Evolutionary conservation across 371 early-diverging fungal genomes (phyloP), one percentile per base, ranked within the genome.

Genomic region (Mortierella sp.): DNA sequence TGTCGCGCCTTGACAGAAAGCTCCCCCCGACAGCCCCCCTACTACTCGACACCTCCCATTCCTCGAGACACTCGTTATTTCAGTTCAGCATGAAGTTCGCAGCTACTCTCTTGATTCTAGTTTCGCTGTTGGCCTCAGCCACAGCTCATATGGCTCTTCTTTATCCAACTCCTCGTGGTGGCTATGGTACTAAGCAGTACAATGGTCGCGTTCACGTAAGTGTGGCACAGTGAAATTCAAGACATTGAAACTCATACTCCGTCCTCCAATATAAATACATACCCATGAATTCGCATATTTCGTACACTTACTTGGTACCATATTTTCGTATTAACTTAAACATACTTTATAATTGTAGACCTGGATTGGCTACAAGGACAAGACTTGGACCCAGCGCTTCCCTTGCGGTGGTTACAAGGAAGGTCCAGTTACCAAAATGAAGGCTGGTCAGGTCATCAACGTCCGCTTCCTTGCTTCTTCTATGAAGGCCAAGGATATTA

Each of bases 121-220:
- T 52, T n/a, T 43, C 80, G 16, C 24, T 71, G 49, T 40, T 72
- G 5, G 68, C 78, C 45, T 59, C 68, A 24, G 81, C 65, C 24
- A 28, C 74, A 9, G 83, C 85, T 40, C 86, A 86, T 54, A 67
- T 66, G 47, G 74, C 76, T 14, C 60, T 86, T 35, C 73, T 75
- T 24, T 75, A 68, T 68, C 86, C 86, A 24, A 57, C 70, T 49
- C 83, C 85, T 32, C 73, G 86, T 51, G 73, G 71, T 37, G 80
- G 80, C 24, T 62, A 68, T 28, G 66, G 66, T 39, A 71, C 80
- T n/a, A 64, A 62, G 43, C 62, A 75, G 32, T 80, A 72, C 75
- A 69, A 80, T 62, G 75, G 75, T n/a, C 64, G 49, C 43, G 11
- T 64, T 39, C 68, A 68, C 16, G 72, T 71, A 64, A 59, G 71